phyloP scores from a whole-genome alignment of 2,329 filamentous ascomycete genomes.

The Arthrocladium fulminans region DNA sequence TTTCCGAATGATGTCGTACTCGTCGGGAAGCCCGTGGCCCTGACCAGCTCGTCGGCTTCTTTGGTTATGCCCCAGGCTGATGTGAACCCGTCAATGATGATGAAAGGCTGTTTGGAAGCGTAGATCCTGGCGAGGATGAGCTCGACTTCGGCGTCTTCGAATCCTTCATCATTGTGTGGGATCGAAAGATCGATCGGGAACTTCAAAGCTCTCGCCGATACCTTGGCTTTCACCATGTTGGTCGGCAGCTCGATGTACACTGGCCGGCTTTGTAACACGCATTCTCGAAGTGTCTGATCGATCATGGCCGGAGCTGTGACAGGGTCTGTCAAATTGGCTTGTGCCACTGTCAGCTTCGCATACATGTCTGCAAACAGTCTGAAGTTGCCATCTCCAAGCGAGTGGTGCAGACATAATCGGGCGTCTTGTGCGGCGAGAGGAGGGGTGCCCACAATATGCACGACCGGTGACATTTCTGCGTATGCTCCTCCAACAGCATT shows the following conservation, averaged over 20 bases:
- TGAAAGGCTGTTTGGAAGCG: constrained; percentile 39
- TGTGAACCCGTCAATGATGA: constrained; percentile 47
- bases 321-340: constrained; percentile 41
- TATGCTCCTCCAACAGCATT: constrained; percentile 40
- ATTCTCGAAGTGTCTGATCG: constrained; percentile 43
- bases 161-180: constrained; percentile 19
- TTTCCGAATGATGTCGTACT: constrained; percentile 43
- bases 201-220: constrained; percentile 12
- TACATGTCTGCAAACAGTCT: constrained; percentile 44
- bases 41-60: constrained; percentile 36
- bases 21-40: constrained; percentile 39
- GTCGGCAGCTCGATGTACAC: constrained; percentile 49
- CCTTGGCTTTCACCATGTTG: constrained; percentile 19
- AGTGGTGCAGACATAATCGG: constrained; percentile 26
- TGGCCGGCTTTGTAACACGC: constrained; percentile 45
- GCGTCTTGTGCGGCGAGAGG: constrained; percentile 16
- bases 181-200: constrained; percentile 18
- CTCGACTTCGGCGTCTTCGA: constrained; percentile 22
- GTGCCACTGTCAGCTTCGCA: constrained; percentile 42
- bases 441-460: constrained; percentile 49
- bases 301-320: constrained; percentile 42
- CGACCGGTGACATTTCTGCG: constrained; percentile 49
- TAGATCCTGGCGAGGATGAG: constrained; percentile 35
- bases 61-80: constrained; percentile 34
- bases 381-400: constrained; percentile 43